A percentile compares a stretch with the other conserved stretches of the same genome.
phyloP scores from a whole-genome alignment of 768 basidiomycete genomes.

The Mycena leptocephala region DNA sequence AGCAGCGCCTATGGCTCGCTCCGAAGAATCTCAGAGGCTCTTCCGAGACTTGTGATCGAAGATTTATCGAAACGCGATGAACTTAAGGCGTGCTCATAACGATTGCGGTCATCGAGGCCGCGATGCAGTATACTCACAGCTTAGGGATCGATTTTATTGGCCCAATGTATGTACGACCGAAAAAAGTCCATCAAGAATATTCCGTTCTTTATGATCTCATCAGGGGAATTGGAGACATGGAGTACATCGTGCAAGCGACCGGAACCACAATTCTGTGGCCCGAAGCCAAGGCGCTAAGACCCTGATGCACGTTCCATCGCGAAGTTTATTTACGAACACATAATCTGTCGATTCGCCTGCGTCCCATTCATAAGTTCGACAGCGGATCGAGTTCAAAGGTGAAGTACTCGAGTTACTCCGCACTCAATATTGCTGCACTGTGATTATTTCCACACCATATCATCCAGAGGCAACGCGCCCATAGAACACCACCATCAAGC shows the following conservation, averaged over 20 bases:
- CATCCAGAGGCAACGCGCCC: slow-evolving; percentile 50
- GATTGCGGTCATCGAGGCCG: slow-evolving; percentile 23
- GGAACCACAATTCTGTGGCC: slow-evolving; percentile 41
- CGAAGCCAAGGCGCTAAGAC: slow-evolving; percentile 39
- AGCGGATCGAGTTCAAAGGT: slow-evolving; percentile 49
- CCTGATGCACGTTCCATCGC: too few species aligned
- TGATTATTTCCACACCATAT: slow-evolving; percentile 48
- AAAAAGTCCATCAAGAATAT: slow-evolving; percentile 42
- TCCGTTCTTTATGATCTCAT: slow-evolving; percentile 49
- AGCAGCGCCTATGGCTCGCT: slow-evolving; percentile 37
- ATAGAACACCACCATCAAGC: slow-evolving; percentile 49
- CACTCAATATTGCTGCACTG: slow-evolving; percentile 41
- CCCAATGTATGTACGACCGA: slow-evolving; percentile 53
- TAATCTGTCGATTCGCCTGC: slow-evolving; percentile 45
- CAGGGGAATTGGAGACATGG: slow-evolving; percentile 33
- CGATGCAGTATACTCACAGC: slow-evolving; percentile 40
- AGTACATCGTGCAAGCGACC: slow-evolving; percentile 45
- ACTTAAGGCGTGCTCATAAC: slow-evolving; percentile 47
- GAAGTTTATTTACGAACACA: slow-evolving; percentile 50
- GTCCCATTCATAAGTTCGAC: slow-evolving; percentile 42
- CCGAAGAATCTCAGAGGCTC: slow-evolving; percentile 15
- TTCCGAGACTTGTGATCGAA: slow-evolving; percentile 44
- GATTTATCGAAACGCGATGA: slow-evolving; percentile 17
- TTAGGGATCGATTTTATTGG: slow-evolving; percentile 53
- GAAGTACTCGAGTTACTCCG: slow-evolving; percentile 39